Evolutionary conservation across 257 asterid species (phyloP), one percentile per base, ranked within the genome.

Genomic region (Misopates orontium): DNA sequence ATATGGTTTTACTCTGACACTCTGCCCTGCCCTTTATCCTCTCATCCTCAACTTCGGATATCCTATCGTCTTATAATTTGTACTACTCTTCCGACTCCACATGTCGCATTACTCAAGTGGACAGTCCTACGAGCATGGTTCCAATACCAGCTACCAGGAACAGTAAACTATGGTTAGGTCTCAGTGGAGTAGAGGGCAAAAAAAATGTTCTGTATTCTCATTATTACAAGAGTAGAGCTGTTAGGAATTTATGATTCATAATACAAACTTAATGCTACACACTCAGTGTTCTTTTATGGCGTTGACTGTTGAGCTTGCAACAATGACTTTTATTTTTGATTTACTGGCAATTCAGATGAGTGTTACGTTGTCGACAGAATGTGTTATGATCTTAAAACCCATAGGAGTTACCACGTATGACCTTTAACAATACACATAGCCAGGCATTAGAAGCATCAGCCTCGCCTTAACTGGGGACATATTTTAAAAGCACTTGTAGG

Each of bases 301-400:
- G n/a, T n/a, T 28, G 36, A 28, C 36, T 24, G 55, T 32, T 57
- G 24, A 68, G 57, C 70, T 47, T 55, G 45, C 62, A 28, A 28
- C 36, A 28, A 2, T 28, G 36, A n/a, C n/a, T 28, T 2, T 7
- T 28, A 3, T 28, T 28, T 28, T 3, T 28, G 36, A 28, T 28
- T 28, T 28, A 28, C n/a, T 28, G 36, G 4, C 36, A 28, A 28
- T 28, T 28, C 4, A 28, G 7, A 7, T 28, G 7, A 7, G 36
- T 28, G 36, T 28, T 28, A 28, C 7, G 36, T 28, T 28, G 36
- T 28, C 7, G 36, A 28, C 36, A 28, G 36, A 28, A 2, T 2
- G 3, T 3, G 36, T 59, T 39, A 24, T 10, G 14, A 48, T 66
- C 67, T 51, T 47, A 13, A 55, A 9, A 10, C 39, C 22, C 13